Percentiles rank a stretch among this genome's conserved stretches.
Evolutionary conservation across 2,329 filamentous ascomycete species (phyloP).

Genomic region (Boeremia lycopersici): DNA sequence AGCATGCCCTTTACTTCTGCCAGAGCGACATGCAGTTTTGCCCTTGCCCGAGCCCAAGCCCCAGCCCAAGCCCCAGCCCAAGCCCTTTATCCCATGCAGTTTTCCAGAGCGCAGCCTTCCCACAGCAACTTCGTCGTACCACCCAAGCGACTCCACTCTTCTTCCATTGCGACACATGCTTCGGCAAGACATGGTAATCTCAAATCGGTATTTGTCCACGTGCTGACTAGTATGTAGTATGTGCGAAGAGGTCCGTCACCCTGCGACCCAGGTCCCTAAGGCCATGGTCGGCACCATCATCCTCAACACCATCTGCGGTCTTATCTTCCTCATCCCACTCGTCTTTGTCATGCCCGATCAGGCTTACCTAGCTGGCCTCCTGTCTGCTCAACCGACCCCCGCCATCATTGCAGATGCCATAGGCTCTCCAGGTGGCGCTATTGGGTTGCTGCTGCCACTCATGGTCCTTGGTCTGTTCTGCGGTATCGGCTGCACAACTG

Average conservation of each 20-base stretch:
- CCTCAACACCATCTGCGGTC: constrained; percentile 69
- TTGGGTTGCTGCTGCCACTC: constrained; percentile 67
- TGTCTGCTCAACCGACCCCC: constrained; percentile 67
- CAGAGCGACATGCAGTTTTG: constrained; percentile 35
- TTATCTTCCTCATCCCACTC: constrained; percentile 71
- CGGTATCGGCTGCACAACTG: constrained; percentile 72
- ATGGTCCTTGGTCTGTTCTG: constrained; percentile 71
- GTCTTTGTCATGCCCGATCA: constrained; percentile 73
- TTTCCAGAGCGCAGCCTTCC: constrained; percentile 25
- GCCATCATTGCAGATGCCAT: constrained; percentile 68
- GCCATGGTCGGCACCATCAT: constrained; percentile 72
- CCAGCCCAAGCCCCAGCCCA: not conserved
- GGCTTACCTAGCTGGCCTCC: constrained; percentile 58
- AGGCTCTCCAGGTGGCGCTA: constrained; percentile 65
- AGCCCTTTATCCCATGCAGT: constrained; percentile 25
- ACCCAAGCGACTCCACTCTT: constrained; percentile 22
- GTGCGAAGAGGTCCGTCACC: constrained; percentile 74
- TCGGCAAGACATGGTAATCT: constrained; percentile 24
- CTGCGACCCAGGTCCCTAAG: constrained; percentile 71
- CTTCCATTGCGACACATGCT: constrained; percentile 27
- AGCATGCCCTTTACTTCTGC: constrained; percentile 47
- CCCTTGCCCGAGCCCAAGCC: constrained; percentile 7
- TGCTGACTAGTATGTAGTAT: constrained; percentile 58
- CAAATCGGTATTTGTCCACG: constrained; percentile 15
- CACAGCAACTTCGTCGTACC: constrained; percentile 19